A percentile compares a stretch with the other conserved stretches of the same genome.
Conservation (phyloP, 192 early-diverging fungal genomes). For the Coemansia sp. region DNA sequence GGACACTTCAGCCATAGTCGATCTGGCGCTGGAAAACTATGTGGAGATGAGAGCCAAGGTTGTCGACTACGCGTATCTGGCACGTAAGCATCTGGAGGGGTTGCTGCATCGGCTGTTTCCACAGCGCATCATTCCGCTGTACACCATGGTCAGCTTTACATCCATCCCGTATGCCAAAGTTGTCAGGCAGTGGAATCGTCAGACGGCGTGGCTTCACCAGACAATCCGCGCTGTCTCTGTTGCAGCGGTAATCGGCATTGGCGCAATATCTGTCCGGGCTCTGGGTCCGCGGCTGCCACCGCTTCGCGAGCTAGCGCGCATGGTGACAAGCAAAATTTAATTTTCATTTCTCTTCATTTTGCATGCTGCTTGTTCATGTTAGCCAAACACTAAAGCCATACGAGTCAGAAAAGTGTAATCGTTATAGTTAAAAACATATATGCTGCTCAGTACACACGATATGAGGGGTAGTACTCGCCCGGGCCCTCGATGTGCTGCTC, state of each 20-base stretch:
- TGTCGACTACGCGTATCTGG: constrained; percentile 66
- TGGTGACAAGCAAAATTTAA: constrained; percentile 2
- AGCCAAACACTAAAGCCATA: neutral
- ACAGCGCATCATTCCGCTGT: constrained; percentile 75
- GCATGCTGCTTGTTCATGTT: neutral
- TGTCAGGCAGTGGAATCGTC: constrained; percentile 36
- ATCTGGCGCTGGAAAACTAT: constrained; percentile 93
- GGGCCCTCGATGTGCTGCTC: constrained; percentile 42
- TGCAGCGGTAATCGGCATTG: constrained; percentile 11
- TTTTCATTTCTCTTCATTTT: neutral
- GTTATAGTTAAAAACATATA: neutral
- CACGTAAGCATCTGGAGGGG: constrained; percentile 79
- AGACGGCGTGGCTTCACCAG: constrained; percentile 40
- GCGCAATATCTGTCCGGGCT: constrained; percentile 11
- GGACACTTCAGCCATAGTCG: constrained; percentile 86
- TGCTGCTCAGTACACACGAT: constrained; percentile 39
- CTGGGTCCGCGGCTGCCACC: constrained; percentile 19
- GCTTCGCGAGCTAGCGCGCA: constrained; percentile 11
- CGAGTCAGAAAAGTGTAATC: constrained; percentile 3
- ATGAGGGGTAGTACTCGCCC: constrained; percentile 55
- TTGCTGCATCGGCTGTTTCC: constrained; percentile 75
- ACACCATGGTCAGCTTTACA: constrained; percentile 95
- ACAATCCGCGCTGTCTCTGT: constrained; percentile 10
- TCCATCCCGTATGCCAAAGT: constrained; percentile 82
- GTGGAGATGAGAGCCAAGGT: constrained; percentile 91